Evolutionary conservation across 1,284 basidiomycete species (phyloP).

Genomic region (Malassezia psittaci): DNA sequence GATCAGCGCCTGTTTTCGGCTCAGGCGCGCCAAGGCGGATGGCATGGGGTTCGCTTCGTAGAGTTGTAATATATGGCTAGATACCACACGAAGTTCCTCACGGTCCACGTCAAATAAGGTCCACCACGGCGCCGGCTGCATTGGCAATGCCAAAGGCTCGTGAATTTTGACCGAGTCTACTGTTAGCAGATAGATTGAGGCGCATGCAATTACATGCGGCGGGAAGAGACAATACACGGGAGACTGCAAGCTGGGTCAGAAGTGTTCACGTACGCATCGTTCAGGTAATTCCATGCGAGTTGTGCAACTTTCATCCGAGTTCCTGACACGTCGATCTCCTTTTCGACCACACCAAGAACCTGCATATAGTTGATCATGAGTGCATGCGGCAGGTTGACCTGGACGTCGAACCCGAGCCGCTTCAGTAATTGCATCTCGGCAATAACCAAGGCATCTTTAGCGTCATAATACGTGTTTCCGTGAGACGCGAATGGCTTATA

Average conservation of each 20-base stretch:
- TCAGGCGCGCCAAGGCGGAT: not conserved
- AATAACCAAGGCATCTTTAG: slow-evolving; percentile 79
- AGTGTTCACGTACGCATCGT: slow-evolving; percentile 45
- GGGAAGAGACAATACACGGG: slow-evolving; percentile 78
- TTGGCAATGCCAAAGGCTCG: slow-evolving; percentile 37
- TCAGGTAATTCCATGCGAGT: slow-evolving; percentile 48
- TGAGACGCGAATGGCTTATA: slow-evolving; percentile 78
- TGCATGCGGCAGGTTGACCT: slow-evolving; percentile 79
- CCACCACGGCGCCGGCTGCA: slow-evolving; percentile 49
- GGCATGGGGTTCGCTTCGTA: slow-evolving; percentile 16
- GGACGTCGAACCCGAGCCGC: slow-evolving; percentile 50
- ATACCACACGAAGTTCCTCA: slow-evolving; percentile 27
- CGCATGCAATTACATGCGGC: slow-evolving; percentile 75
- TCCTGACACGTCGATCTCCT: not conserved
- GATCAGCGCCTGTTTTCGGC: not conserved
- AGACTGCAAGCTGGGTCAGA: slow-evolving; percentile 63
- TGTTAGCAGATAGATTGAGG: slow-evolving; percentile 48
- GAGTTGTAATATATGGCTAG: slow-evolving; percentile 28
- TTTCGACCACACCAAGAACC: slow-evolving; percentile 61
- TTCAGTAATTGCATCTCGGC: slow-evolving; percentile 97
- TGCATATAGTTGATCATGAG: slow-evolving; percentile 90
- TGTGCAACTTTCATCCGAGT: slow-evolving; percentile 22
- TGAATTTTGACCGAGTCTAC: slow-evolving; percentile 15
- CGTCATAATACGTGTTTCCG: slow-evolving; percentile 67
- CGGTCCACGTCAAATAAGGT: slow-evolving; percentile 46